These are phyloP conservation scores for Saccharomycopsis hybrid DNA, from an alignment of 1,139 yeast genomes.

Conservation along the genomic window DNA sequence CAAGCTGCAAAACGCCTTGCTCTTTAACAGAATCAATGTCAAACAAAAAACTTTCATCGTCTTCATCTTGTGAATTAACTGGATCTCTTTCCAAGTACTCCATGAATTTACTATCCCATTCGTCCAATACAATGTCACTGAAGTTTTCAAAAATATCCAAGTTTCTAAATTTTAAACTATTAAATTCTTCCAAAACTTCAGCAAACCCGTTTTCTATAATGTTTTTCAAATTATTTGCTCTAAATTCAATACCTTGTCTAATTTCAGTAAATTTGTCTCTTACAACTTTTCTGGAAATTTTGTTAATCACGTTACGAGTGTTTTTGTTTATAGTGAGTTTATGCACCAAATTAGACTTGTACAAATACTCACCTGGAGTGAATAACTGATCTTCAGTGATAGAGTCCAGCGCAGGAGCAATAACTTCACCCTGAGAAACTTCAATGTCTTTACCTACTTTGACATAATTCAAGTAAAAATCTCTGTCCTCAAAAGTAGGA, in stretches of 20 bases:
- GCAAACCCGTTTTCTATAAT: slow-evolving; percentile 31
- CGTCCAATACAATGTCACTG: slow-evolving; percentile 58
- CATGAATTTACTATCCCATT: slow-evolving; percentile 38
- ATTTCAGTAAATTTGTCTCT: slow-evolving; percentile 39
- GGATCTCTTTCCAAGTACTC: slow-evolving; percentile 30
- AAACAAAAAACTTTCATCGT: slow-evolving; percentile 29
- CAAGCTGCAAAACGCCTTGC: not conserved
- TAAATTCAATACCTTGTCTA: slow-evolving; percentile 32
- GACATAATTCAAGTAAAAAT: slow-evolving; percentile 15
- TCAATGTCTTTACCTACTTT: slow-evolving; percentile 16
- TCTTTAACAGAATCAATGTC: slow-evolving; percentile 6
- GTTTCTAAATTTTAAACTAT: slow-evolving; percentile 37
- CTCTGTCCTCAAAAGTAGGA: slow-evolving; percentile 10
- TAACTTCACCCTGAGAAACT: slow-evolving; percentile 10
- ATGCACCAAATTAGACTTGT: slow-evolving; percentile 9
- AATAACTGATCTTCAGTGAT: slow-evolving; percentile 6
- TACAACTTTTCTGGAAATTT: slow-evolving; percentile 51
- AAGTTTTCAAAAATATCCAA: slow-evolving; percentile 61
- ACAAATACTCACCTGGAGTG: slow-evolving; percentile 13
- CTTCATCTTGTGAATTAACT: slow-evolving; percentile 26
- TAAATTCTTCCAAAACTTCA: slow-evolving; percentile 31
- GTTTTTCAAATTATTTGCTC: slow-evolving; percentile 34
- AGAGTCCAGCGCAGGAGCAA: slow-evolving; percentile 24
- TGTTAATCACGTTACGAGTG: slow-evolving; percentile 30
- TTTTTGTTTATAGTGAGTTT: slow-evolving; percentile 14